Base-by-base conservation (phyloP, 352 stramenopile genomes). In the Phytophthora boehmeriae region DNA sequence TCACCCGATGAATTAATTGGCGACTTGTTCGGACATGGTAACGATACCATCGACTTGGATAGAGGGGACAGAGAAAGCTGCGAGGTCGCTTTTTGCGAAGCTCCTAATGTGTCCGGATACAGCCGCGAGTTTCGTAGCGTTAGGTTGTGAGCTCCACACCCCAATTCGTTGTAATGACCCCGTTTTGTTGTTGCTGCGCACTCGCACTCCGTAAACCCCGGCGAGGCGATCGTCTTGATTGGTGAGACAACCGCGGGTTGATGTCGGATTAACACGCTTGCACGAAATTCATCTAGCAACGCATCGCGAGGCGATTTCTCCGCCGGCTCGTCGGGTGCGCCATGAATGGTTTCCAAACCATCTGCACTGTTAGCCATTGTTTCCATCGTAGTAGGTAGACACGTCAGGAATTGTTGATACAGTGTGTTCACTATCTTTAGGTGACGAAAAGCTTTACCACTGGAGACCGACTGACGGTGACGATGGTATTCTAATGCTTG, bases 121-220 rank as follows among this genome's bases (percentile, higher is more conserved):
- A 73, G 66, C 39, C 76, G 68, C 8, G 81, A 90, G 25, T 88
- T 73, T 6, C 78, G 70, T 19, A 90, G 58, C 20, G 77, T 86
- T 19, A 89, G 71, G 23, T 78, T 86, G 59, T 90, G 81, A n/a
- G 78, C 81, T 19, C 71, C 63, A 25, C 78, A 90, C 17, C 67
- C 67, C 4, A 41, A 27, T 28, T 90, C 77, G 6, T 62, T 66
- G 57, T 89, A 89, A 10, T 66, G 71, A 1, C 79, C 75, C 53
- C 57, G 66, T 55, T 86, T 89, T n/a, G 80, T 66, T 6, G 61
- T 45, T 47, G 54, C 28, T 38, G 82, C 59, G 23, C 81, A 89
- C 4, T 52, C 73, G 54, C 80, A 90, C 39, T 83, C 75, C 4
- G 76, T 44, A 47, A 60, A 66, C 0, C 54, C 64, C 43, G 65